These are phyloP conservation scores for Pichiaceae sp. DNA, from an alignment of 1,139 yeast species.

Conservation along the genomic window DNA sequence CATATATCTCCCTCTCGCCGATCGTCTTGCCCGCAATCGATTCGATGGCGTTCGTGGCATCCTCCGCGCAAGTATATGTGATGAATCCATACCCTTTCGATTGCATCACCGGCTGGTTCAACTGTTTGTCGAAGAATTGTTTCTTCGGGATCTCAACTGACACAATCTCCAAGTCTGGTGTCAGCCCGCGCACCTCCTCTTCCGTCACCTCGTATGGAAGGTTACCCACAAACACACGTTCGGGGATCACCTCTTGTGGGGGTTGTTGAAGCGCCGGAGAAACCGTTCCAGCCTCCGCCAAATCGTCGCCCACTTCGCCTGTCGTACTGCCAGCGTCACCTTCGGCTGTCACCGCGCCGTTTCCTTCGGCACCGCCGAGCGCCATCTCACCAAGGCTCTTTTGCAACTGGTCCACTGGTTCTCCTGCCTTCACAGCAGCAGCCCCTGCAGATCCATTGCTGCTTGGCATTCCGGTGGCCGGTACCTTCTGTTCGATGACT, in stretches of 20 bases:
- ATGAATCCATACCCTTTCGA: conserved; percentile 22
- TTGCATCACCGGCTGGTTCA: conserved; percentile 13
- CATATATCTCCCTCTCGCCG: conserved; percentile 39
- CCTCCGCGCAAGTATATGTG: conserved; percentile 17
- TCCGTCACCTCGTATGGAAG: conserved; percentile 41
- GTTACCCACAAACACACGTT: conserved; percentile 36
- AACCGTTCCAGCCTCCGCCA: no score
- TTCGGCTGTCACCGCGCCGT: neutral
- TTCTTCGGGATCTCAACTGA: conserved; percentile 24
- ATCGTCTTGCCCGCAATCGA: conserved; percentile 36
- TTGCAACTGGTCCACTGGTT: neutral
- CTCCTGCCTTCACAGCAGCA: neutral
- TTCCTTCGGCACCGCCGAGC: neutral
- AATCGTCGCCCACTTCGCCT: no score
- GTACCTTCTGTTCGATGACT: neutral
- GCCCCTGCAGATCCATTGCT: neutral
- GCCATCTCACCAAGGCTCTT: neutral
- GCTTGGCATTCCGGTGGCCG: neutral
- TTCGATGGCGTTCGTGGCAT: conserved; percentile 37
- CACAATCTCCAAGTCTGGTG: conserved; percentile 19
- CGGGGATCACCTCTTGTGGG: conserved; percentile 15
- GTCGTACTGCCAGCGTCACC: no score
- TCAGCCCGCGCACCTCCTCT: conserved; percentile 18
- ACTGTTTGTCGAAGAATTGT: conserved; percentile 15
- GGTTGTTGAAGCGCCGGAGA: no score